These are phyloP conservation scores for Phalaenopsis equestris DNA, from an alignment of 106 monocot genomes.

Conservation along the genomic window DNA sequence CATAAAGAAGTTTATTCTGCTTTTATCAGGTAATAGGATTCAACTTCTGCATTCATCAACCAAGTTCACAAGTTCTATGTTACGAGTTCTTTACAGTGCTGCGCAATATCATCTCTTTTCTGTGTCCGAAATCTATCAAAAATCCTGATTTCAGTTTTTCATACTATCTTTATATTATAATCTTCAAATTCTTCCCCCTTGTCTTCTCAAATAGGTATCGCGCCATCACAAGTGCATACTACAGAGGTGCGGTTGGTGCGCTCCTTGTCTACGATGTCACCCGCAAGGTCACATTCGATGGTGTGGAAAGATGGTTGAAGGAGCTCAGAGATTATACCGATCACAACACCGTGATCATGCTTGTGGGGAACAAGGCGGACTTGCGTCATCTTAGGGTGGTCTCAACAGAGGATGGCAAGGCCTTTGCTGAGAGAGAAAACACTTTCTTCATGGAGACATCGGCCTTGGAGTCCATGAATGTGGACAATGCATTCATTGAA, in stretches of 20 bases:
- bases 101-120: too few species aligned
- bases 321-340: constrained; percentile 18
- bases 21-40: too few species aligned
- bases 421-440: constrained; percentile 15
- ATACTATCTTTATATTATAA: too few species aligned
- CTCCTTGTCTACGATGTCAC: constrained; percentile 17
- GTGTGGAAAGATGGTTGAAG: constrained; percentile 15
- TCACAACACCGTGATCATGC: constrained; percentile 20
- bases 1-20: too few species aligned
- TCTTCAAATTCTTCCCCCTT: too few species aligned
- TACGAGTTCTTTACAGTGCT: too few species aligned
- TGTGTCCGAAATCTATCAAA: too few species aligned
- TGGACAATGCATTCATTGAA: constrained; percentile 16
- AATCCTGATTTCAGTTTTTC: too few species aligned
- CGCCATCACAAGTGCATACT: constrained; percentile 21
- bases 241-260: constrained; percentile 16
- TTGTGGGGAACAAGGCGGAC: constrained; percentile 21
- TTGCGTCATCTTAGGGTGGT: constrained; percentile 15
- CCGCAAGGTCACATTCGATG: constrained; percentile 15
- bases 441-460: constrained; percentile 22
- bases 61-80: too few species aligned
- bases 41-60: too few species aligned
- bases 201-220: constrained; percentile 1
- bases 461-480: constrained; percentile 19
- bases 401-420: constrained; percentile 3